Evolutionary conservation across 2,329 filamentous ascomycete species (phyloP).

Genomic region (Botrytis porri): DNA sequence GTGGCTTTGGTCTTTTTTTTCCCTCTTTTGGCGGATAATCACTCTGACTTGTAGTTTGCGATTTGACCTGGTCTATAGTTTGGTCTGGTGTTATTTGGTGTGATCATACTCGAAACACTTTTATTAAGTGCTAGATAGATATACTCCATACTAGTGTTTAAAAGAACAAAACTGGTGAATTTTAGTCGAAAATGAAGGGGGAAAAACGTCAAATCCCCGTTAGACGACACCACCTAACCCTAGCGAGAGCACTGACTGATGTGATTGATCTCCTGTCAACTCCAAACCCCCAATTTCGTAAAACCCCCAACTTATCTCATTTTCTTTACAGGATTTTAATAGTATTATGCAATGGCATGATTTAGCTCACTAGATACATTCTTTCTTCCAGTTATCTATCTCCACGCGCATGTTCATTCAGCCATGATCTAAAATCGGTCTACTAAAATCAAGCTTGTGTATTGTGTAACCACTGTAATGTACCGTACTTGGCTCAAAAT

Average conservation of each 20-base stretch:
- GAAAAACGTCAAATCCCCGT: not conserved
- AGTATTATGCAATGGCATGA: not conserved
- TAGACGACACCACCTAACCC: slow-evolving; percentile 5
- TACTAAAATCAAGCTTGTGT: not conserved
- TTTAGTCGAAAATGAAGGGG: slow-evolving; percentile 8
- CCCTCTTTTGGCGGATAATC: not conserved
- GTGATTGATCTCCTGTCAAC: slow-evolving; percentile 10
- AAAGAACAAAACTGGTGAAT: not conserved
- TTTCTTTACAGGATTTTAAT: not conserved
- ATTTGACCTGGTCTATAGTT: not conserved
- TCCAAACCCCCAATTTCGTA: not conserved
- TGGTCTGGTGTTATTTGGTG: not conserved
- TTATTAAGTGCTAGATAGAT: not conserved
- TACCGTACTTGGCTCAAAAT: not conserved
- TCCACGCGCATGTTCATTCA: not conserved
- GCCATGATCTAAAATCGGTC: not conserved
- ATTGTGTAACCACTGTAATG: not conserved
- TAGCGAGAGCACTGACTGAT: not conserved
- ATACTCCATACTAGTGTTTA: not conserved
- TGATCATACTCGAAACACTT: not conserved
- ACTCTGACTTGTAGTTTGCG: not conserved
- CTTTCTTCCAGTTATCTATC: not conserved
- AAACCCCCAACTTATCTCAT: not conserved
- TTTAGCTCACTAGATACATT: not conserved
- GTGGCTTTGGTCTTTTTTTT: slow-evolving; percentile 14